phyloP scores from a whole-genome alignment of 1,139 yeast genomes.

The Hyphopichia fennica region DNA sequence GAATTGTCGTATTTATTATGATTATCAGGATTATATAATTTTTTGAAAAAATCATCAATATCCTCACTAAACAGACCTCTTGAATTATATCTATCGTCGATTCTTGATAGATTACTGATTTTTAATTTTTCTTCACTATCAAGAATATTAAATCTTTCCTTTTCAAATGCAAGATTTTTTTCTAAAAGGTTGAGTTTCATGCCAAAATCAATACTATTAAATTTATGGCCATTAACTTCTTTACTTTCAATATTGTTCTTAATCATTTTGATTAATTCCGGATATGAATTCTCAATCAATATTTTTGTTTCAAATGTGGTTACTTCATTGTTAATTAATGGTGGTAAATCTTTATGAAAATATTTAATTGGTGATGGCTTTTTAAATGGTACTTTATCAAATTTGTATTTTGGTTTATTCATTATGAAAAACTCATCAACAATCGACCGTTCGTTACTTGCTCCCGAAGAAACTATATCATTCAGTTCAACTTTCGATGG shows the following conservation, averaged over 20 bases:
- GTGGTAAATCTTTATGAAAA: constrained; percentile 4
- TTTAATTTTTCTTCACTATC: constrained; percentile 7
- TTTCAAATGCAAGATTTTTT: constrained; percentile 24
- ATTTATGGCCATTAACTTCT: constrained; percentile 6
- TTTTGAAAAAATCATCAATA: constrained; percentile 23
- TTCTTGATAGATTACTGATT: background rate
- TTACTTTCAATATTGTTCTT: constrained; percentile 12
- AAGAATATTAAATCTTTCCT: constrained; percentile 16
- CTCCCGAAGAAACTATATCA: too few relatives aligned
- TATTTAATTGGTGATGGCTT: background rate
- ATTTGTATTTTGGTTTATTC: constrained; percentile 6
- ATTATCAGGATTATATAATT: background rate
- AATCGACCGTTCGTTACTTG: too few relatives aligned
- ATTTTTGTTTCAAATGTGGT: constrained; percentile 17
- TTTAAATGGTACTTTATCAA: background rate
- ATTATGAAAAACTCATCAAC: constrained; percentile 3
- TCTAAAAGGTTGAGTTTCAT: constrained; percentile 15
- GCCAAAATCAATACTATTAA: constrained; percentile 1
- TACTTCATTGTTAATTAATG: constrained; percentile 5
- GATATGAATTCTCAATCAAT: constrained; percentile 15
- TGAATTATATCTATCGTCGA: background rate
- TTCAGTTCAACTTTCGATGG: too few relatives aligned
- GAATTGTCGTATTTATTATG: background rate
- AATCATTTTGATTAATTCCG: constrained; percentile 18
- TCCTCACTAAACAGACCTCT: constrained; percentile 18